Percentiles rank a stretch among this genome's conserved stretches.
Conservation (phyloP, 169 alveolate genomes). For the Babesia bigemina region DNA sequence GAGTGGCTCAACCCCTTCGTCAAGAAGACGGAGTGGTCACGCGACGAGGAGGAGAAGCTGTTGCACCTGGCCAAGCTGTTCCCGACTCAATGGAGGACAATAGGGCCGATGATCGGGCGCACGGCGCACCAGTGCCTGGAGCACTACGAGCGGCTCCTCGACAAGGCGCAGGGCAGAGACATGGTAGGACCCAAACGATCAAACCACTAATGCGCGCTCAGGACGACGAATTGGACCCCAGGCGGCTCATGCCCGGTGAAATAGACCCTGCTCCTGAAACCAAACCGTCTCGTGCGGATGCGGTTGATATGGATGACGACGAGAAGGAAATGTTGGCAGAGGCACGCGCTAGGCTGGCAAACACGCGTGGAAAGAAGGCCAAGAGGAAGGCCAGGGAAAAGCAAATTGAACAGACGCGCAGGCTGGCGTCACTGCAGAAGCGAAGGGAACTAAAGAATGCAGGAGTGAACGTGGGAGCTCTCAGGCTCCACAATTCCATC, state of each 20-base stretch:
- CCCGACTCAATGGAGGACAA: conserved; percentile 99
- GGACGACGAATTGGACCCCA: conserved; percentile 89
- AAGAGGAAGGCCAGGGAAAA: conserved; percentile 98
- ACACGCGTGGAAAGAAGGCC: conserved; percentile 99
- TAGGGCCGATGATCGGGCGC: conserved; percentile 98
- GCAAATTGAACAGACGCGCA: conserved; percentile 95
- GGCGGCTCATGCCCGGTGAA: conserved; percentile 98
- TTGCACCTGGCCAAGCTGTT: conserved; percentile 97
- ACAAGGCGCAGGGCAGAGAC: conserved; percentile 95
- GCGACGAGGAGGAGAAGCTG: conserved; percentile 99
- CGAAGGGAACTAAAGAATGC: conserved; percentile 98
- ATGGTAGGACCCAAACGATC: conserved; percentile 53
- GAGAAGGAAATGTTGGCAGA: conserved; percentile 99
- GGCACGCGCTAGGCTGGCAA: conserved; percentile 99
- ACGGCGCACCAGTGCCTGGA: conserved; percentile 99
- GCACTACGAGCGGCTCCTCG: conserved; percentile 97
- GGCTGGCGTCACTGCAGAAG: conserved; percentile 95
- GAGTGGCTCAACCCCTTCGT: conserved; percentile 99
- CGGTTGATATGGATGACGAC: conserved; percentile 98
- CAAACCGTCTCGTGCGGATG: conserved; percentile 98
- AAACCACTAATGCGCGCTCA: not conserved
- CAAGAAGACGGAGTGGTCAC: conserved; percentile 99
- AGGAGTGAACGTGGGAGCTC: conserved; percentile 89
- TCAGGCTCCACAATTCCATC: conserved; percentile 86
- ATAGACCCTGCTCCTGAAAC: conserved; percentile 99